Conservation (phyloP, 768 basidiomycete species). For the Boletus edulis region DNA sequence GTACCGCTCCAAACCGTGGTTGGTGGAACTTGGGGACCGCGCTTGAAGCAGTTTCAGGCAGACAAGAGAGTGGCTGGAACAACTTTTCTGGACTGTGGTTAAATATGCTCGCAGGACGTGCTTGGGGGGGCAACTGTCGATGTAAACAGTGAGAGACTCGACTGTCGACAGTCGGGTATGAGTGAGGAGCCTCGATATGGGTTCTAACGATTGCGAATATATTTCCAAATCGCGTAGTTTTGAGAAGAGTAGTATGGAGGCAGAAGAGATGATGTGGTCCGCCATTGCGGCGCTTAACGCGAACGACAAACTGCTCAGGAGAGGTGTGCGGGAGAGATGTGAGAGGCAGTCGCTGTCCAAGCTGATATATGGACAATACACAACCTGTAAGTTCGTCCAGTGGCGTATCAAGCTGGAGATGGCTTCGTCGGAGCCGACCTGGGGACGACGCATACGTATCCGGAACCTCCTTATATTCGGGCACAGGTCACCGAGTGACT, state of each 20-base stretch:
- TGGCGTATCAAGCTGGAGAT: neutral
- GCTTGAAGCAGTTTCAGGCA: neutral
- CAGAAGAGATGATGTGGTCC: neutral
- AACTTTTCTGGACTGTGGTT: neutral
- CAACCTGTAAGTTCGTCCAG: neutral
- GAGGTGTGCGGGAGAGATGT: neutral
- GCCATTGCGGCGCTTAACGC: neutral
- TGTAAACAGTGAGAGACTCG: neutral
- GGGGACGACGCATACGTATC: slow-evolving; percentile 2
- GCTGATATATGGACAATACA: neutral
- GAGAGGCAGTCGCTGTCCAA: neutral
- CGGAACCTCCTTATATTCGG: slow-evolving; percentile 1
- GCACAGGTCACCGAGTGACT: slow-evolving; percentile 1
- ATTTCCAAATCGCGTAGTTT: neutral
- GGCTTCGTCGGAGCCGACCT: neutral
- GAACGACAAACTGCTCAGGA: neutral
- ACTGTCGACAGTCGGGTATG: neutral
- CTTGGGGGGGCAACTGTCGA: slow-evolving; percentile 1
- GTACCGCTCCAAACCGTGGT: neutral
- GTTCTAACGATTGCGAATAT: slow-evolving; percentile 2
- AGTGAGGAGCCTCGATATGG: neutral
- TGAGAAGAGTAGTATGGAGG: neutral
- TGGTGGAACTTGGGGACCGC: neutral
- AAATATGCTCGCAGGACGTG: neutral
- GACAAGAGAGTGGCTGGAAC: neutral